These are phyloP conservation scores for Marasmius fiardii DNA, from an alignment of 1,284 basidiomycete genomes.

Conservation along the genomic window DNA sequence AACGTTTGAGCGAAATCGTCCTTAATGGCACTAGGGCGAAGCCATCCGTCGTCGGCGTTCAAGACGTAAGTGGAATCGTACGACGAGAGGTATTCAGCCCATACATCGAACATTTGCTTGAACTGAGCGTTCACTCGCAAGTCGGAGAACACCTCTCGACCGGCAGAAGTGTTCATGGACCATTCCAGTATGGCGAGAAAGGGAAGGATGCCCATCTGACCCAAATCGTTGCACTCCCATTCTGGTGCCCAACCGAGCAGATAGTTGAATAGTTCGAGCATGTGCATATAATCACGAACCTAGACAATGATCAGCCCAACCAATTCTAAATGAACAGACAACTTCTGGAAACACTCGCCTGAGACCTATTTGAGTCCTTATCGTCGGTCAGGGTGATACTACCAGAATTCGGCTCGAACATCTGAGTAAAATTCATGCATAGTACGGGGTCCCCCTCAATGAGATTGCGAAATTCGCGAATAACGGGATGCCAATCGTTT, in stretches of 20 bases:
- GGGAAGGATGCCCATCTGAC: conserved; percentile 23
- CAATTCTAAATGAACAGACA: no score
- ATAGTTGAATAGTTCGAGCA: not conserved
- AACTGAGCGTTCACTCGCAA: conserved; percentile 32
- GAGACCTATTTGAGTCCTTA: not conserved
- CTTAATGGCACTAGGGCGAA: conserved; percentile 33
- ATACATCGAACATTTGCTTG: conserved; percentile 40
- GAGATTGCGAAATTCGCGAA: conserved; percentile 36
- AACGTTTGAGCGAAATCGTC: conserved; percentile 25
- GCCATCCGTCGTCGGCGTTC: conserved; percentile 39
- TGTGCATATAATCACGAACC: not conserved
- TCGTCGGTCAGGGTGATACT: not conserved
- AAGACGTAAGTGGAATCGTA: conserved; percentile 39
- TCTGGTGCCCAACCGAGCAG: not conserved
- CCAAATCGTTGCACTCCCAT: no score
- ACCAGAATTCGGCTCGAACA: not conserved
- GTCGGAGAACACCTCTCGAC: conserved; percentile 40
- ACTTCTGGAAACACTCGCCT: not conserved
- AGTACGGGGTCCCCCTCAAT: conserved; percentile 37
- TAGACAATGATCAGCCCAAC: no score
- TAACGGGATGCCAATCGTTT: conserved; percentile 17
- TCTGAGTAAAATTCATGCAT: conserved; percentile 33
- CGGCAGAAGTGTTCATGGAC: conserved; percentile 44
- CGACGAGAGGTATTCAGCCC: conserved; percentile 44
- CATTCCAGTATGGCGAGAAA: conserved; percentile 42